phyloP scores from a whole-genome alignment of 2,329 filamentous ascomycete genomes.

The Colletotrichum sublineola region DNA sequence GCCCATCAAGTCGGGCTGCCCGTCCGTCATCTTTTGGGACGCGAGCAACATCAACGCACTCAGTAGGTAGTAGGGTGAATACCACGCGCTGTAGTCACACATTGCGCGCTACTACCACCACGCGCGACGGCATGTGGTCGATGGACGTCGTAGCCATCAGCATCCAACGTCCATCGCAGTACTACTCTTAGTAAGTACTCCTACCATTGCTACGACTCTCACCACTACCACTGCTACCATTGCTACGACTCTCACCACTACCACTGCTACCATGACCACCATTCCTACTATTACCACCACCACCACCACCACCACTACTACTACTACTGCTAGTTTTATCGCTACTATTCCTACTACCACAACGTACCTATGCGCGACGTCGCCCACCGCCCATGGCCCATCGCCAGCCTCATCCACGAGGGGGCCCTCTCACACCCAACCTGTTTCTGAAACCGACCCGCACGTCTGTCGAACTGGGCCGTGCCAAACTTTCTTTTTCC shows the following conservation, averaged over 20 bases:
- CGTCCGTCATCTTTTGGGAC: too few relatives aligned
- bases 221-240: not conserved
- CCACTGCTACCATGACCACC: not conserved
- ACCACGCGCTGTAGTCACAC: not conserved
- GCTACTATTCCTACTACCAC: not conserved
- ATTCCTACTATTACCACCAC: too few relatives aligned
- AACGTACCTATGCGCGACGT: not conserved
- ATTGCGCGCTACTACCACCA: not conserved
- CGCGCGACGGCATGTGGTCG: not conserved
- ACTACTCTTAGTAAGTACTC: not conserved
- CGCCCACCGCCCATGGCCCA: not conserved
- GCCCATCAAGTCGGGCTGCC: not conserved
- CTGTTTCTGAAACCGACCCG: slow-evolving; percentile 41
- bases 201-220: not conserved
- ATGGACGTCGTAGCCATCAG: not conserved
- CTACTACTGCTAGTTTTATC: not conserved
- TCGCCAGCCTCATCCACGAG: slow-evolving; percentile 26
- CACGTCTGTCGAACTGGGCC: not conserved
- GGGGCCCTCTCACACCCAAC: slow-evolving; percentile 12
- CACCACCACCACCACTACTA: not conserved
- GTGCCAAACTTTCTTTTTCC: slow-evolving; percentile 18
- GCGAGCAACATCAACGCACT: too few relatives aligned
- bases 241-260: not conserved
- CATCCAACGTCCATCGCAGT: not conserved
- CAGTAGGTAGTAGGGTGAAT: too few relatives aligned